A percentile compares a stretch with the other conserved stretches of the same genome.
phyloP scores from a whole-genome alignment of 2,329 filamentous ascomycete genomes.

The Alternaria metachromatica region DNA sequence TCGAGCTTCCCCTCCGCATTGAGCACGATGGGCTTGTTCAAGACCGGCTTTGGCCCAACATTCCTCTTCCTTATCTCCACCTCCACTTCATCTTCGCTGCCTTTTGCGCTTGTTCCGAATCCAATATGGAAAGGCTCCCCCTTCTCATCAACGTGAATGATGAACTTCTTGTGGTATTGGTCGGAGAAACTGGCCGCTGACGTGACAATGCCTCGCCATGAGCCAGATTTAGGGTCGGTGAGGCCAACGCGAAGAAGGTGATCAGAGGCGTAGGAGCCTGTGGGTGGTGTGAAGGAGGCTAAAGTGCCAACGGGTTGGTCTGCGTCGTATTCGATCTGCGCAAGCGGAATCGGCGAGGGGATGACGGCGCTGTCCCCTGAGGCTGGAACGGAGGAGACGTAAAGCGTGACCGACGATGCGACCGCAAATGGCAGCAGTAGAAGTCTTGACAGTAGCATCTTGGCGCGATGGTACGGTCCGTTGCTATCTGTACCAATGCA shows the following conservation, averaged over 20 bases:
- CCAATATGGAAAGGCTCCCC: slow-evolving; percentile 55
- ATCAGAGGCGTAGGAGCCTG: slow-evolving; percentile 41
- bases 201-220: slow-evolving; percentile 56
- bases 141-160: slow-evolving; percentile 52
- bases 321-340: slow-evolving; percentile 52
- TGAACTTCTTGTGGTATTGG: slow-evolving; percentile 52
- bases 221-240: slow-evolving; percentile 43
- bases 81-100: slow-evolving; percentile 46
- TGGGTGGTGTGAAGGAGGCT: slow-evolving; percentile 46
- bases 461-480: slow-evolving; percentile 16
- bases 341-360: slow-evolving; percentile 49
- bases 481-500: slow-evolving; percentile 1
- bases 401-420: slow-evolving; percentile 48
- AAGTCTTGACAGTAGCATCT: slow-evolving; percentile 47
- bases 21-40: slow-evolving; percentile 63
- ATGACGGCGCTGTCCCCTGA: slow-evolving; percentile 58
- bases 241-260: slow-evolving; percentile 55
- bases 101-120: slow-evolving; percentile 48
- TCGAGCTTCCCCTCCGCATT: slow-evolving; percentile 63
- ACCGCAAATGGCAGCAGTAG: slow-evolving; percentile 48
- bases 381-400: slow-evolving; percentile 79
- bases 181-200: slow-evolving; percentile 52
- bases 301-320: slow-evolving; percentile 46
- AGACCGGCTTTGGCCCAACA: slow-evolving; percentile 50
- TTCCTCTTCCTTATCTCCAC: slow-evolving; percentile 51